Percentiles rank a stretch among this genome's conserved stretches.
phyloP scores from a whole-genome alignment of 805 yeast species.

The Kodamaea hsintzibuensis region DNA sequence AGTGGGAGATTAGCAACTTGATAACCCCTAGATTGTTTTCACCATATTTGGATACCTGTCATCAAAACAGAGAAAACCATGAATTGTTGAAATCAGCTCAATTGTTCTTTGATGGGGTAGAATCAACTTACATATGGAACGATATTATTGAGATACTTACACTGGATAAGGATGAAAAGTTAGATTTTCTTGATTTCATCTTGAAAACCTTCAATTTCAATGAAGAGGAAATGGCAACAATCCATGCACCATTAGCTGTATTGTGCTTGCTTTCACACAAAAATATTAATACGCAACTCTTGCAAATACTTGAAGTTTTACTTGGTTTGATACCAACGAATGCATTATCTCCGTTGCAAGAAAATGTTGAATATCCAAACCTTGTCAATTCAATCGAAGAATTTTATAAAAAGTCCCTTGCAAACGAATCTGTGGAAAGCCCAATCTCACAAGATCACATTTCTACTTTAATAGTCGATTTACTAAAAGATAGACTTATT shows the following conservation, averaged over 20 bases:
- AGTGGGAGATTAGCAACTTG: slow-evolving; percentile 89
- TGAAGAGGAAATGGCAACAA: slow-evolving; percentile 83
- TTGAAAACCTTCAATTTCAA: slow-evolving; percentile 66
- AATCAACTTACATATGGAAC: slow-evolving; percentile 77
- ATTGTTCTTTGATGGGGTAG: slow-evolving; percentile 83
- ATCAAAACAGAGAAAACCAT: slow-evolving; percentile 15
- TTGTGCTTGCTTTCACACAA: slow-evolving; percentile 42
- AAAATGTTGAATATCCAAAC: not conserved
- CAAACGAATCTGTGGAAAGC: not conserved
- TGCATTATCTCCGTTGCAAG: slow-evolving; percentile 38
- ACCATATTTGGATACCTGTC: slow-evolving; percentile 59
- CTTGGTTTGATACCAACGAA: slow-evolving; percentile 62
- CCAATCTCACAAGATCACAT: slow-evolving; percentile 19
- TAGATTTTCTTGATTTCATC: slow-evolving; percentile 57
- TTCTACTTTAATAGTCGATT: slow-evolving; percentile 19
- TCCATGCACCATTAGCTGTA: slow-evolving; percentile 74
- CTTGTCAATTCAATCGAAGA: not conserved
- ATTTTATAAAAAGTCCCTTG: not conserved
- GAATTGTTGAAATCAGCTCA: slow-evolving; percentile 55
- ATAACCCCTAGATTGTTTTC: slow-evolving; percentile 69
- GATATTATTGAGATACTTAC: slow-evolving; percentile 45
- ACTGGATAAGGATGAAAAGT: slow-evolving; percentile 25
- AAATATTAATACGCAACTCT: slow-evolving; percentile 28
- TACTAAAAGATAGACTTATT: slow-evolving; percentile 20
- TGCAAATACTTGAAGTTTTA: slow-evolving; percentile 42